These are phyloP conservation scores for Sclerotinia spermophila DNA, from an alignment of 2,329 filamentous ascomycete genomes.

Conservation along the genomic window DNA sequence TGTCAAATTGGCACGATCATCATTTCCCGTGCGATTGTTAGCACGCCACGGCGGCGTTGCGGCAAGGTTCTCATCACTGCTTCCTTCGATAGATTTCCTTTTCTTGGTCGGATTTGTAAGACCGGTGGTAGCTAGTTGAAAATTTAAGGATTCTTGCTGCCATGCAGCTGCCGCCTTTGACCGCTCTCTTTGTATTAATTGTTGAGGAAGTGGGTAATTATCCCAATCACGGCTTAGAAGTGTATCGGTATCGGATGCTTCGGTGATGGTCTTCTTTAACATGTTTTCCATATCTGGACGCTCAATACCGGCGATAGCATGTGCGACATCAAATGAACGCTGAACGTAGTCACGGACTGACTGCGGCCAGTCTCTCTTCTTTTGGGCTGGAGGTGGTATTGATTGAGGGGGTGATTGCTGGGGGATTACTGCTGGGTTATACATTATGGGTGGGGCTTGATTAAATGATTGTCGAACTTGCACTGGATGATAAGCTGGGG, in stretches of 20 bases:
- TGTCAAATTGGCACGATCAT: constrained; percentile 65
- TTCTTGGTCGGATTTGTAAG: constrained; percentile 52
- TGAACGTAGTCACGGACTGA: constrained; percentile 87
- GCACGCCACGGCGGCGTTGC: constrained; percentile 69
- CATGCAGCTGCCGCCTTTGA: constrained; percentile 43
- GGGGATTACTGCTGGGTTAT: constrained; percentile 33
- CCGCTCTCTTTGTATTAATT: constrained; percentile 67
- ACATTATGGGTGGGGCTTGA: constrained; percentile 35
- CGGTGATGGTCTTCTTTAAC: constrained; percentile 79
- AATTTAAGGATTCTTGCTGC: constrained; percentile 33
- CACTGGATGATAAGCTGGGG: constrained; percentile 44
- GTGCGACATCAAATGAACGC: constrained; percentile 76
- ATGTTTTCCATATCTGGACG: constrained; percentile 75
- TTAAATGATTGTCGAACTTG: constrained; percentile 41
- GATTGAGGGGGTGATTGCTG: constrained; percentile 30
- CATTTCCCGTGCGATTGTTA: constrained; percentile 54
- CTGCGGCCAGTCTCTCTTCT: constrained; percentile 70
- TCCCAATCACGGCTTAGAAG: constrained; percentile 80
- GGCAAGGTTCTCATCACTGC: constrained; percentile 47
- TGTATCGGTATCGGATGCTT: constrained; percentile 69
- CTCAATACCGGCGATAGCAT: constrained; percentile 59
- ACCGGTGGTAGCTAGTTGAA: constrained; percentile 28
- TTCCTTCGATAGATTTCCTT: constrained; percentile 71
- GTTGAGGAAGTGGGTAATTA: constrained; percentile 76
- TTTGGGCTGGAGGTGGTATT: constrained; percentile 40